These are phyloP conservation scores for Termitomyces sp. DNA, from an alignment of 768 basidiomycete species.

Conservation along the genomic window DNA sequence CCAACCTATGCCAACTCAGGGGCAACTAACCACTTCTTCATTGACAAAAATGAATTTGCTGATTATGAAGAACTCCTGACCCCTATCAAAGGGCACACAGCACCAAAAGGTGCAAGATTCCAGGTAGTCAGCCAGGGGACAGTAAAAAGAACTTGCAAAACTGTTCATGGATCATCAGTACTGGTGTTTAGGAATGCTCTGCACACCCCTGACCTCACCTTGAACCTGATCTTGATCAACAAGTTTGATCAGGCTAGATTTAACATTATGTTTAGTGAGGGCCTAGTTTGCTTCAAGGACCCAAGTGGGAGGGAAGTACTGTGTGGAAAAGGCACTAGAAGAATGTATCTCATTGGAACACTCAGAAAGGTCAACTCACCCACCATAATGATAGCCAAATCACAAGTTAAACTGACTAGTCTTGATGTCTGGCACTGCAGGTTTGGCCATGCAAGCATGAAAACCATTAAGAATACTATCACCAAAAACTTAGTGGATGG, in stretches of 20 bases:
- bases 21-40: no score
- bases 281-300: no score
- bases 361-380: neutral
- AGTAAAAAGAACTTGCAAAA: no score
- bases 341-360: neutral
- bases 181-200: no score
- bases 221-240: neutral
- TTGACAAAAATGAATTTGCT: no score
- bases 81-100: no score
- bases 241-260: neutral
- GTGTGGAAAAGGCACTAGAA: neutral
- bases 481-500: slow-evolving; percentile 14
- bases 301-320: neutral
- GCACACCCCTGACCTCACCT: neutral
- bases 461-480: slow-evolving; percentile 10
- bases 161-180: no score
- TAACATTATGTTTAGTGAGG: no score
- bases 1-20: no score
- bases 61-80: no score
- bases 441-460: slow-evolving; percentile 14
- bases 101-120: no score
- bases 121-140: no score
- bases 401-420: slow-evolving; percentile 13
- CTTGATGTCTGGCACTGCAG: slow-evolving; percentile 21
- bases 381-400: slow-evolving; percentile 5